These are phyloP conservation scores for Centrapalus pauciflorus DNA, from an alignment of 129 eudicot genomes.

Conservation along the genomic window DNA sequence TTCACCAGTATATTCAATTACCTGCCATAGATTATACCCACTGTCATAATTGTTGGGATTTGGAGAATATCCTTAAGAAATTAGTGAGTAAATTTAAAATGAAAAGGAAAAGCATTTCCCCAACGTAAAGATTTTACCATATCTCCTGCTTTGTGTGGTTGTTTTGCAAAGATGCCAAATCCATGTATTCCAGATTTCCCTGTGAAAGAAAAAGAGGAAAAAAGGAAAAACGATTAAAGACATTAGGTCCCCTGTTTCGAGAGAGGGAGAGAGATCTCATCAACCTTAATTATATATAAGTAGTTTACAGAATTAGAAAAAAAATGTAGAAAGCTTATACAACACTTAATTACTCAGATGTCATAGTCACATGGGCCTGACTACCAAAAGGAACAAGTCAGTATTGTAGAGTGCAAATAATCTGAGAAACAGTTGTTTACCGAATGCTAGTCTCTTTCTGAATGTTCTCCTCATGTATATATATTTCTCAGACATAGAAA, in stretches of 20 bases:
- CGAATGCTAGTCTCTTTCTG: constrained; percentile 83
- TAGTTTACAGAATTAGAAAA: neutral
- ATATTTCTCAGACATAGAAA: constrained; percentile 89
- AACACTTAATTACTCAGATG: neutral
- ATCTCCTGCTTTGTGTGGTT: constrained; percentile 94
- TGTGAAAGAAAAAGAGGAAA: constrained; percentile 11
- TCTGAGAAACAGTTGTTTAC: constrained; percentile 31
- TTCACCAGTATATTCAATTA: constrained; percentile 96
- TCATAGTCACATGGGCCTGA: neutral
- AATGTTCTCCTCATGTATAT: constrained; percentile 78
- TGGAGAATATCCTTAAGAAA: neutral
- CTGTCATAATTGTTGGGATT: neutral
- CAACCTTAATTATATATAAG: neutral
- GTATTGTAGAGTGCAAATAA: neutral
- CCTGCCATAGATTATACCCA: constrained; percentile 33
- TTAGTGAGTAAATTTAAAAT: neutral
- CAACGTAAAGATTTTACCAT: constrained; percentile 46
- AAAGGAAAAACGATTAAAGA: neutral
- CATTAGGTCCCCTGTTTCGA: neutral
- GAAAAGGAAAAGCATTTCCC: neutral
- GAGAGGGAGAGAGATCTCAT: neutral
- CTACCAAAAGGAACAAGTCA: neutral
- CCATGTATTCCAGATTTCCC: constrained; percentile 98
- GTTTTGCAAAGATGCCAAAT: constrained; percentile 84
- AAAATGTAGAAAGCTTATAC: neutral